Base-by-base conservation (phyloP, 352 stramenopile species). In the Pythium brachiatum region DNA sequence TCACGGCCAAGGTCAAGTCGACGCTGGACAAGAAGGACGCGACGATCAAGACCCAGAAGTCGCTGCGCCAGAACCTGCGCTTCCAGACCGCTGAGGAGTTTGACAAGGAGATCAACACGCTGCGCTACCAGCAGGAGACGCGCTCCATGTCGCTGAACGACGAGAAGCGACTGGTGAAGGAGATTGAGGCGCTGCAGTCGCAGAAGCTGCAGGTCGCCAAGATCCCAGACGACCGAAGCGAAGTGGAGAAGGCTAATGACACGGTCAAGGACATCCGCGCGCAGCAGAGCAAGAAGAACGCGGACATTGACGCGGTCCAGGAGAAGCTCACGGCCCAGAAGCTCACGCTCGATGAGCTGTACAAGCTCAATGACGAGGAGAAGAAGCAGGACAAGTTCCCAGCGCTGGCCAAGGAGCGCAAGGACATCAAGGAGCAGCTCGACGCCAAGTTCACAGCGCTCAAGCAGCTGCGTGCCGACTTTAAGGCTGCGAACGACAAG, bases 161-260 rank as follows among this genome's bases (percentile, higher is more conserved):
- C 53, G 96, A 99, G 74, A 99, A 99, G 88, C 93, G 91, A 51
- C 79, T 99, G 27, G 95, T 99, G 69, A 98, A 98, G 77, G 94
- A 99, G 67, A 98, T 99, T 62, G 94, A 98, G 62, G 76, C 77
- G 21, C 68, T 98, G 27, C 81, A 97, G 66, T 59, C 78, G 26
- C 92, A 94, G 64, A 98, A 98, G 77, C 77, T 90, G 18, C 83
- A 94, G 59, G 83, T 98, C 31, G 75, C 79, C 60, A 86, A 90
- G 54, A 68, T 98, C 48, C 74, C 88, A 32, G 73, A 70, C 21
- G 93, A 98, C 53, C 78, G 97, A 44, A 81, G 79, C 27, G 70
- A 86, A 27, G 73, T 97, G 29, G 91, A 97, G 25, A 81, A 79
- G 60, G 79, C 89, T 61, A 90, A 88, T 57, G 79, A 90, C 57